These are phyloP conservation scores for Helminthosporium solani DNA, from an alignment of 2,329 filamentous ascomycete species.

Conservation along the genomic window DNA sequence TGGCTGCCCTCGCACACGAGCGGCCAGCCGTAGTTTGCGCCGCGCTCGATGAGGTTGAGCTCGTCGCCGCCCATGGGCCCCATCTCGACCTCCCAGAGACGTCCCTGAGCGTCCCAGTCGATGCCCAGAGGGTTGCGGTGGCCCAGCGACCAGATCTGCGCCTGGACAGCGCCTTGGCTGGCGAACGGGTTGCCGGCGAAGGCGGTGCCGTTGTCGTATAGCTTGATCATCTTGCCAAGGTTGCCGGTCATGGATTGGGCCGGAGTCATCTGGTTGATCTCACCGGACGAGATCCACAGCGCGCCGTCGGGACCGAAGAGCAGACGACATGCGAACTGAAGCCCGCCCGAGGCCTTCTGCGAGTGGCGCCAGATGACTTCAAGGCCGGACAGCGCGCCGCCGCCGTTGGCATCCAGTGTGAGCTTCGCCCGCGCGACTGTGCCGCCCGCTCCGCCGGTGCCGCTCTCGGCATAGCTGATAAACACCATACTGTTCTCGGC, in stretches of 20 bases:
- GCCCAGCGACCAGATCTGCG: slow-evolving; percentile 19
- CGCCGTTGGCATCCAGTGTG: slow-evolving; percentile 14
- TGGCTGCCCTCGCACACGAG: slow-evolving; percentile 17
- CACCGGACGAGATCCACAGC: slow-evolving; percentile 18
- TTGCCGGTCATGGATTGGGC: slow-evolving; percentile 19
- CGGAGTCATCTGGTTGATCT: slow-evolving; percentile 20
- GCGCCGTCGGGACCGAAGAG: slow-evolving; percentile 18
- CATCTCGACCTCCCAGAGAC: slow-evolving; percentile 21
- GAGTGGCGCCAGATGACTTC: slow-evolving; percentile 21
- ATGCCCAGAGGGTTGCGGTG: slow-evolving; percentile 20
- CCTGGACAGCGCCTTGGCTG: slow-evolving; percentile 14
- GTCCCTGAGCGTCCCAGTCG: slow-evolving; percentile 18
- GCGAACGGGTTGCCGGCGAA: slow-evolving; percentile 20
- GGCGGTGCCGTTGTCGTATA: slow-evolving; percentile 21
- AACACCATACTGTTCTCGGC: slow-evolving; percentile 17
- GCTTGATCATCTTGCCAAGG: slow-evolving; percentile 17
- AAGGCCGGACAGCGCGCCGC: slow-evolving; percentile 16
- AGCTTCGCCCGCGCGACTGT: slow-evolving; percentile 17
- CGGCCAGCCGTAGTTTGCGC: slow-evolving; percentile 18
- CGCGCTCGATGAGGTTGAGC: slow-evolving; percentile 17
- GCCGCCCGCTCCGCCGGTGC: slow-evolving; percentile 15
- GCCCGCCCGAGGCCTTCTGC: slow-evolving; percentile 16
- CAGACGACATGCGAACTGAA: slow-evolving; percentile 18
- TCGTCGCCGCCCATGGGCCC: slow-evolving; percentile 20
- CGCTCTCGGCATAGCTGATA: slow-evolving; percentile 20